Evolutionary conservation across 139 green algal genomes (phyloP), one percentile per base, ranked within the genome.

Genomic region (Edaphochlamys debaryana): DNA sequence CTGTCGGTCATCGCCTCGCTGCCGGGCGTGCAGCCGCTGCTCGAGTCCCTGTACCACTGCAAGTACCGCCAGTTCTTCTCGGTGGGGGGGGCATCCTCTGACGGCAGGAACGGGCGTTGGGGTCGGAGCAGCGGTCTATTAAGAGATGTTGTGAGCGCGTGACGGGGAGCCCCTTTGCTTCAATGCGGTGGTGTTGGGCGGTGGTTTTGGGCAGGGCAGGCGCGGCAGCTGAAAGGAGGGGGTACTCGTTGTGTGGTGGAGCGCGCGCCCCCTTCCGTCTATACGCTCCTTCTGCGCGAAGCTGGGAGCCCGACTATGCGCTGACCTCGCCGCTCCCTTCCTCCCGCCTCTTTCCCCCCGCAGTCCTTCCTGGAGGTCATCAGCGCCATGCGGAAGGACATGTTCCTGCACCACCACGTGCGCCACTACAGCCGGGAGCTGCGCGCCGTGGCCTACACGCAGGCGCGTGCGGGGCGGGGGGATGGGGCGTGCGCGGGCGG

Each of bases 381-480:
- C 4, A 91, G 93, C 56, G 70, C 89, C 38, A 84, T 98, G n/a
- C 87, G 89, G 29, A 50, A 37, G 9, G 95, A 98, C 89, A 80
- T 86, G 41, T 98, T 95, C 92, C 91, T 99, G 54, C 72, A 92
- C 38, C 87, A 94, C 25, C 98, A 99, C 90, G 88, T 95, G 64
- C 90, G 94, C 29, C 98, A 98, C 93, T 99, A 98, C 90, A 93
- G 98, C 89, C 90, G 96, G 0, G 97, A 99, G 88, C 88, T 96
- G 68, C 75, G 96, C 8, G 92, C 95, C 7, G 90, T 96, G 58
- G 96, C 94, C 19, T 99, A 99, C 89, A 87, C 92, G 29, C 96
- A 98, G 91, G 93, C n/a, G n/a, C n/a, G n/a, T 93, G 63, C 13
- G 80, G 9, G 72, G 60, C n/a, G 17, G 4, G 60, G 30, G 27